Percentiles rank a stretch among this genome's conserved stretches.
phyloP scores from a whole-genome alignment of 768 basidiomycete species.

The Suillus weaverae region DNA sequence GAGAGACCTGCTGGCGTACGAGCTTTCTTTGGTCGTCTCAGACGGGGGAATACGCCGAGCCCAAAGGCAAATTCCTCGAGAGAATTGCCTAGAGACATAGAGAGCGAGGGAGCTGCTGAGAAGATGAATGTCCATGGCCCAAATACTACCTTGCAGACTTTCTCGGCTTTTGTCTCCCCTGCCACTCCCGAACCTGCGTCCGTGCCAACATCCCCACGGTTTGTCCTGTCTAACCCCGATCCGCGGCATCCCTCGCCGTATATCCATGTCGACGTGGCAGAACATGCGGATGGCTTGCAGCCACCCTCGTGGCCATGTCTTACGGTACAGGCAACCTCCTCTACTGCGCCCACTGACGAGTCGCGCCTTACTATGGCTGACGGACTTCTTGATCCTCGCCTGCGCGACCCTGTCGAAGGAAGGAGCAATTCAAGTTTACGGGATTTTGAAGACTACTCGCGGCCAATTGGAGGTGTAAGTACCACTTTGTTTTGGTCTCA shows the following conservation, averaged over 20 bases:
- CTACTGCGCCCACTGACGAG: slow-evolving; percentile 30
- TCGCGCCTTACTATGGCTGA: slow-evolving; percentile 18
- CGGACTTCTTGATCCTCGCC: slow-evolving; percentile 32
- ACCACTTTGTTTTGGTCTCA: not conserved
- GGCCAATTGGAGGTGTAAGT: slow-evolving; percentile 33
- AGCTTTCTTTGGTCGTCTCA: slow-evolving; percentile 26
- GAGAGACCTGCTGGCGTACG: slow-evolving; percentile 31
- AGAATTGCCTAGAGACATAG: slow-evolving; percentile 20
- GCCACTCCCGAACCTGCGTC: slow-evolving; percentile 16
- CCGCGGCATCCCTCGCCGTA: slow-evolving; percentile 22
- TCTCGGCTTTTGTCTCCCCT: not conserved
- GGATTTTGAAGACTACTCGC: slow-evolving; percentile 35
- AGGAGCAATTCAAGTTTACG: slow-evolving; percentile 27
- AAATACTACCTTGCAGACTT: not conserved
- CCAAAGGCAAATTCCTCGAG: slow-evolving; percentile 23
- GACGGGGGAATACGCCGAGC: slow-evolving; percentile 29
- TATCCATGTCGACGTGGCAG: slow-evolving; percentile 7
- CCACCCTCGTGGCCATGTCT: slow-evolving; percentile 8
- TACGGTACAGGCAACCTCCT: slow-evolving; percentile 5
- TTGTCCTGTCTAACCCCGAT: slow-evolving; percentile 34
- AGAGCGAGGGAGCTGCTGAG: slow-evolving; percentile 17
- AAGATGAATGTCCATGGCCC: not conserved
- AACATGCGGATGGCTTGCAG: not conserved
- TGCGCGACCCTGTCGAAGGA: slow-evolving; percentile 19
- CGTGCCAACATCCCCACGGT: slow-evolving; percentile 21